These are phyloP conservation scores for Heliocybe sulcata DNA, from an alignment of 1,284 basidiomycete species.

Conservation along the genomic window DNA sequence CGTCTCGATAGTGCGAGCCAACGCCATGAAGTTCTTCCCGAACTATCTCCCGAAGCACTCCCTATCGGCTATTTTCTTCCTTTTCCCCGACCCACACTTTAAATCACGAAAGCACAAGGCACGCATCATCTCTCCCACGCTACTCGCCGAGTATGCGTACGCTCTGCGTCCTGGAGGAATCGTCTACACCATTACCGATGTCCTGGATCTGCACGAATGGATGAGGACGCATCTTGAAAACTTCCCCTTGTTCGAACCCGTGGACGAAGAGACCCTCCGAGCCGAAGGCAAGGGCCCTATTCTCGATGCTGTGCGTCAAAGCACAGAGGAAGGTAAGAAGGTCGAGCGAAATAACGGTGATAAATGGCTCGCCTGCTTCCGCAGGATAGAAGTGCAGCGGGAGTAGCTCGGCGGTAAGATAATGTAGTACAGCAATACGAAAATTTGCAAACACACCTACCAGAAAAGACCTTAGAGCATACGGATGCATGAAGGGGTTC, in stretches of 20 bases:
- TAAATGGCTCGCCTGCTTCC: constrained; percentile 86
- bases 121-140: constrained; percentile 91
- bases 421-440: not conserved
- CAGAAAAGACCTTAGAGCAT: not conserved
- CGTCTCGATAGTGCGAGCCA: constrained; percentile 90
- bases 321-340: constrained; percentile 96
- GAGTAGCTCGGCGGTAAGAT: constrained; percentile 6
- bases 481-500: not conserved
- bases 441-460: not conserved
- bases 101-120: constrained; percentile 98
- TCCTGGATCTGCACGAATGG: constrained; percentile 92
- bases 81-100: constrained; percentile 99
- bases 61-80: constrained; percentile 91
- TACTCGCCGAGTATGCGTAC: constrained; percentile 93
- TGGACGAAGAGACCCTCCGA: constrained; percentile 72
- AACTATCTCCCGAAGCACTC: constrained; percentile 95
- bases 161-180: constrained; percentile 88
- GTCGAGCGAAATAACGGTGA: constrained; percentile 88
- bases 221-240: constrained; percentile 84
- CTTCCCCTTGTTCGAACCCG: constrained; percentile 83
- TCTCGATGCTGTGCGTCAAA: constrained; percentile 74
- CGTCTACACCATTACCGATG: constrained; percentile 97
- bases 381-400: constrained; percentile 40
- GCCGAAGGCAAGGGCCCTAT: constrained; percentile 66
- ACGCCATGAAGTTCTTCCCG: constrained; percentile 98